Evolutionary conservation across 495 filamentous ascomycete genomes (phyloP).

Genomic region (Penicillium egyptiacum): DNA sequence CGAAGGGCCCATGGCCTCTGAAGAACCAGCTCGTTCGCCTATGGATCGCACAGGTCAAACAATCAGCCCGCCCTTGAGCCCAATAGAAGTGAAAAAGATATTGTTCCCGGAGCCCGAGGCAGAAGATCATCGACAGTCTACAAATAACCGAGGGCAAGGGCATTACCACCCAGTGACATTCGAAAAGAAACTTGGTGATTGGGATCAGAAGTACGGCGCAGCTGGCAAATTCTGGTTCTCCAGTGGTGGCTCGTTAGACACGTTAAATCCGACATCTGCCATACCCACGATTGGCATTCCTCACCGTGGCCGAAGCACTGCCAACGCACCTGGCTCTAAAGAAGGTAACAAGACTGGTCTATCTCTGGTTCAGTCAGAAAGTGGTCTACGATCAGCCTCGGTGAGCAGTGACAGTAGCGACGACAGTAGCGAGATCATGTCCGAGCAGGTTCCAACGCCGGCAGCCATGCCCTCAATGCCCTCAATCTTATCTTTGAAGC

Average conservation of each 20-base stretch:
- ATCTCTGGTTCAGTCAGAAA: neutral
- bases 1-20: slow-evolving; percentile 11
- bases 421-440: slow-evolving; percentile 32
- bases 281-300: slow-evolving; percentile 49
- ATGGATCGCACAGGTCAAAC: slow-evolving; percentile 28
- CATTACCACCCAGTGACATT: slow-evolving; percentile 52
- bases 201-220: slow-evolving; percentile 53
- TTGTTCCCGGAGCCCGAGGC: slow-evolving; percentile 36
- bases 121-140: slow-evolving; percentile 8
- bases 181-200: slow-evolving; percentile 42
- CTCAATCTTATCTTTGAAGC: slow-evolving; percentile 35
- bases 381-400: slow-evolving; percentile 19
- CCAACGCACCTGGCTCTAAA: slow-evolving; percentile 1
- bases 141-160: slow-evolving; percentile 30
- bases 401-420: slow-evolving; percentile 36
- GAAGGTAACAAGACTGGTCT: neutral
- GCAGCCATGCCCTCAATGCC: slow-evolving; percentile 21
- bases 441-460: slow-evolving; percentile 26
- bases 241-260: slow-evolving; percentile 9
- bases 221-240: slow-evolving; percentile 53
- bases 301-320: slow-evolving; percentile 22
- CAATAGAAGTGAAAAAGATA: slow-evolving; percentile 50
- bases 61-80: slow-evolving; percentile 53
- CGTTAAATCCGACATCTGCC: slow-evolving; percentile 14
- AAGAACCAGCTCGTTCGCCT: slow-evolving; percentile 18